phyloP scores from a whole-genome alignment of 225 moss, liverwort and hornwort genomes.

The Antitrichia curtipendula region DNA sequence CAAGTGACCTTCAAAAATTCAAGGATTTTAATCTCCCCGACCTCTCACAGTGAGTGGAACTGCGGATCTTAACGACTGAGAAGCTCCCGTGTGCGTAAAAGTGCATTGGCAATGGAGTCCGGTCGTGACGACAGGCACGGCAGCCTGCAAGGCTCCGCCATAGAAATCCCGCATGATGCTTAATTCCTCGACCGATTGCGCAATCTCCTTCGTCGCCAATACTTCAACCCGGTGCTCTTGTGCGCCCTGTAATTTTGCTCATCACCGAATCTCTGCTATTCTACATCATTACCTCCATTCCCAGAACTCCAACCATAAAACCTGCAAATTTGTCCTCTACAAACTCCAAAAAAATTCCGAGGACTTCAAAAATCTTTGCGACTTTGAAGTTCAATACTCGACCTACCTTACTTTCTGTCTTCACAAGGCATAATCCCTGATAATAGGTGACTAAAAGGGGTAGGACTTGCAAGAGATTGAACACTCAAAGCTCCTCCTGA shows the following conservation, averaged over 20 bases:
- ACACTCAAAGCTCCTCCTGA: too few species aligned
- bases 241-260: not conserved
- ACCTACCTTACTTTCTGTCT: too few species aligned
- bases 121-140: not conserved
- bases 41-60: conserved; percentile 2
- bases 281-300: not conserved
- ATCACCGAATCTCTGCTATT: not conserved
- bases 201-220: not conserved
- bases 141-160: conserved; percentile 3
- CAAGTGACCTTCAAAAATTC: not conserved
- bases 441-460: not conserved
- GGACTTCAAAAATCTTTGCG: not conserved
- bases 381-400: not conserved
- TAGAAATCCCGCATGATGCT: conserved; percentile 1
- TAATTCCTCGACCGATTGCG: not conserved
- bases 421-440: not conserved
- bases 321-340: not conserved
- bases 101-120: not conserved
- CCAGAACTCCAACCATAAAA: not conserved
- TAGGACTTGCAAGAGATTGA: not conserved
- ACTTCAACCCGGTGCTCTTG: not conserved
- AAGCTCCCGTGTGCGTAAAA: not conserved
- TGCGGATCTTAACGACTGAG: not conserved
- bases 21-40: not conserved
- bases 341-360: not conserved